Evolutionary conservation across 768 basidiomycete genomes (phyloP).

Genomic region (Tylopilus felleus): DNA sequence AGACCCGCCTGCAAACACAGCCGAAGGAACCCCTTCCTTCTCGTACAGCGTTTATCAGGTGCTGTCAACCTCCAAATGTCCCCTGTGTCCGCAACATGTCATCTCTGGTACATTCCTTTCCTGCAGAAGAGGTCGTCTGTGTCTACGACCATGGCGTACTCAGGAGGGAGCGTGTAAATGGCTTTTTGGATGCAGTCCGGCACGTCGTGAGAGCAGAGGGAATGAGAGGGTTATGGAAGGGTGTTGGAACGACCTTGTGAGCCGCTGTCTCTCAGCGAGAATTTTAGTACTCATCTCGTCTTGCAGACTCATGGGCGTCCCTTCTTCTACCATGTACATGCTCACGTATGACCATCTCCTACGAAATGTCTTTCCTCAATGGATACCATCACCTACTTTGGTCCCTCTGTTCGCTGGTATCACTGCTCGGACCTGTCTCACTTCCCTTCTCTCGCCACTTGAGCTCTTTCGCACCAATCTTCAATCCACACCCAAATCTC

Average conservation of each 20-base stretch:
- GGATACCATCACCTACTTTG: constrained; percentile 50
- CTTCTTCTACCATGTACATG: constrained; percentile 91
- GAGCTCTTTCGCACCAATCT: constrained; percentile 94
- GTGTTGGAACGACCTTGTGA: constrained; percentile 86
- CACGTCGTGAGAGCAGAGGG: constrained; percentile 84
- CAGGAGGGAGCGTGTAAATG: constrained; percentile 69
- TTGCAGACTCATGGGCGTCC: constrained; percentile 80
- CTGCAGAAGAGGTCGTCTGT: constrained; percentile 67
- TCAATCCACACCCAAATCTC: constrained; percentile 77
- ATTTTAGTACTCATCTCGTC: constrained; percentile 8
- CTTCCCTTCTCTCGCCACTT: constrained; percentile 78
- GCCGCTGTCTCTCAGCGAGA: constrained; percentile 22
- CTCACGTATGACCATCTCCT: constrained; percentile 90
- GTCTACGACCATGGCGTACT: constrained; percentile 74
- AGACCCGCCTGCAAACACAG: constrained; percentile 94
- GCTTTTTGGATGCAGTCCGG: constrained; percentile 80
- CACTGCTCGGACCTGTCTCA: constrained; percentile 74
- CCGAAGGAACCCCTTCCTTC: constrained; percentile 57
- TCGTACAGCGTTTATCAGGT: constrained; percentile 51
- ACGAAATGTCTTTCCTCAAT: constrained; percentile 54
- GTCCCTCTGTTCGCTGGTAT: constrained; percentile 81
- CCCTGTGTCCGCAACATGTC: constrained; percentile 77
- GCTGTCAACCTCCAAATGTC: constrained; percentile 59
- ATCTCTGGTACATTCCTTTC: constrained; percentile 56
- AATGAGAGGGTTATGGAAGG: constrained; percentile 88